Base-by-base conservation (phyloP, 495 filamentous ascomycete species). In the Chaetomium fimeti region DNA sequence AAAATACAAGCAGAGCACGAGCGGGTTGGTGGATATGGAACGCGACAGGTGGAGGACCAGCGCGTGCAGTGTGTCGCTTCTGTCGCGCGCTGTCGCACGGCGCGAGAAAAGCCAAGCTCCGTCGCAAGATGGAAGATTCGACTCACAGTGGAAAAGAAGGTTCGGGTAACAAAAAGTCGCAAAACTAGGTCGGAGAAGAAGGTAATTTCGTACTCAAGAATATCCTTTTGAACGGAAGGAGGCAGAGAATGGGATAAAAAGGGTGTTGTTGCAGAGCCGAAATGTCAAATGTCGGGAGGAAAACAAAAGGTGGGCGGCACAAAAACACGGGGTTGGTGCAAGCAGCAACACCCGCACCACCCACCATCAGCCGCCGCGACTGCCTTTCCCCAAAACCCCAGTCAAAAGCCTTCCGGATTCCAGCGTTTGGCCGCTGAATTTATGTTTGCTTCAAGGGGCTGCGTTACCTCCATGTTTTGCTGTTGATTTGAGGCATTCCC, bases 311-410 rank as follows among this genome's bases (percentile, higher is more conserved):
- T 57, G 49, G 57, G 66, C 66, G 61, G 66, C 57, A 68, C 51
- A 64, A 68, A 64, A 64, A 57, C 57, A 68, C 57, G 66, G 62
- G 66, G 66, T 62, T 64, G 62, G 62, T 45, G 61, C 51, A 61
- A 36, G 55, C 57, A 66, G 51, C 48, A 38, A 38, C 61, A 8
- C 20, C 61, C n/a, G n/a, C 61, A 51, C 52, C 53, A 57, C 61
- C 52, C 45, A 57, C 61, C 52, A 36, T 5, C 40, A 48, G n/a
- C 43, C 18, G 24, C 60, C 43, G 27, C 61, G 20, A 58, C 47
- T 32, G 18, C 24, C 51, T 52, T 3, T 15, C 48, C 49, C 20
- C 32, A 13, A 45, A 27, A 22, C 22, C 48, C 38, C 5, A 32
- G 36, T 15, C 15, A 45, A 9, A 20, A 43, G 38, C 32, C 32